Conservation (phyloP, 768 basidiomycete genomes). For the Xerocomellus amylosporus region DNA sequence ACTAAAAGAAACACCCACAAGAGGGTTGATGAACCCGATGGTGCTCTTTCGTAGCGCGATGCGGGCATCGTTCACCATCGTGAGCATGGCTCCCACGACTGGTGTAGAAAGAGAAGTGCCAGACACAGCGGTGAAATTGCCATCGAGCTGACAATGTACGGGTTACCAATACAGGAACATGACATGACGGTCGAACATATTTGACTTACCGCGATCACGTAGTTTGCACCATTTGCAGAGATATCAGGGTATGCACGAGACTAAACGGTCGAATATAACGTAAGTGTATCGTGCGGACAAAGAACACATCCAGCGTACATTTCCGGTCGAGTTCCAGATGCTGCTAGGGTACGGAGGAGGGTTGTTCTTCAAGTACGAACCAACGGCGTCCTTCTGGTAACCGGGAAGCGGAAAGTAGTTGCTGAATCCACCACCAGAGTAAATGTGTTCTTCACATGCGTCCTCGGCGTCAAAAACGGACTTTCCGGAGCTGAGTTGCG, state of each 20-base stretch:
- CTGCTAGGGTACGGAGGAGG: constrained; percentile 41
- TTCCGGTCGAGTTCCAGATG: constrained; percentile 48
- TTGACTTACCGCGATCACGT: constrained; percentile 19
- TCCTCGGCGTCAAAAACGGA: constrained; percentile 43
- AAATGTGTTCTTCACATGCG: constrained; percentile 46
- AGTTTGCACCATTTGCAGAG: constrained; percentile 50
- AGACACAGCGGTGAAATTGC: constrained; percentile 39
- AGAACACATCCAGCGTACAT: constrained; percentile 17
- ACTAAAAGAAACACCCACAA: constrained; percentile 24
- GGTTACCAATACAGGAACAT: constrained; percentile 15
- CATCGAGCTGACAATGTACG: constrained; percentile 32
- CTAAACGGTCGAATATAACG: constrained; percentile 26
- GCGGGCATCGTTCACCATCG: constrained; percentile 61
- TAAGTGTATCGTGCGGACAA: constrained; percentile 7
- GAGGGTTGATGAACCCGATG: constrained; percentile 60
- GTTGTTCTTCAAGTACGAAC: constrained; percentile 39
- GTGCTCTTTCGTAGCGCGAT: constrained; percentile 43
- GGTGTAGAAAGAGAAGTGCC: constrained; percentile 62
- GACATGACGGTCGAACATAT: background rate
- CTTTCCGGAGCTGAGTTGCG: constrained; percentile 45
- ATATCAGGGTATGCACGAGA: constrained; percentile 60
- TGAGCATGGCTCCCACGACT: constrained; percentile 58
- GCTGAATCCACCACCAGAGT: constrained; percentile 53
- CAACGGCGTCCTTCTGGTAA: constrained; percentile 51
- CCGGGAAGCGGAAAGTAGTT: constrained; percentile 52